Conservation (phyloP, 2,329 filamentous ascomycete species). For the Aspergillus amoenus region DNA sequence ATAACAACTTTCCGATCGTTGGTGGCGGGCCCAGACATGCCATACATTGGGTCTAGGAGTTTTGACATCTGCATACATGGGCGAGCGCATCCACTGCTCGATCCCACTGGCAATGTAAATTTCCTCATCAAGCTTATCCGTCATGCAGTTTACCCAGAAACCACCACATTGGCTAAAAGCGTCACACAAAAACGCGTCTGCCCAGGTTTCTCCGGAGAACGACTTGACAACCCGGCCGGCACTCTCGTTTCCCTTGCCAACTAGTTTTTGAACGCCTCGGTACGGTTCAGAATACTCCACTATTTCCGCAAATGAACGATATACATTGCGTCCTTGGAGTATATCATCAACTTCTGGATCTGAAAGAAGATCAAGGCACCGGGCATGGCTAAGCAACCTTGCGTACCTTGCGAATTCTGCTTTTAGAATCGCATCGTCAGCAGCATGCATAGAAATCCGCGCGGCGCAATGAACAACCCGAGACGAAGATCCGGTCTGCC, state of each 20-base stretch:
- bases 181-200: slow-evolving; percentile 29
- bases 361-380: slow-evolving; percentile 19
- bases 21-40: slow-evolving; percentile 31
- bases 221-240: slow-evolving; percentile 23
- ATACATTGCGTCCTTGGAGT: slow-evolving; percentile 22
- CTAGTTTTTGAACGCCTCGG: slow-evolving; percentile 19
- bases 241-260: slow-evolving; percentile 21
- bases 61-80: slow-evolving; percentile 12
- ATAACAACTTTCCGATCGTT: slow-evolving; percentile 20
- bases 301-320: slow-evolving; percentile 19
- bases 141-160: slow-evolving; percentile 41
- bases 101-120: slow-evolving; percentile 34
- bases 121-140: slow-evolving; percentile 20
- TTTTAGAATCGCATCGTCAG: background rate
- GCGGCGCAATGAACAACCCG: slow-evolving; percentile 16
- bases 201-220: slow-evolving; percentile 22
- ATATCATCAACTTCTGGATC: slow-evolving; percentile 22
- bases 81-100: slow-evolving; percentile 30
- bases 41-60: slow-evolving; percentile 18
- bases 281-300: slow-evolving; percentile 19
- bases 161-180: slow-evolving; percentile 38
- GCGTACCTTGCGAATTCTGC: slow-evolving; percentile 17
- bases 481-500: background rate
- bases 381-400: slow-evolving; percentile 16
- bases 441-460: slow-evolving; percentile 9